Percentiles rank a stretch among this genome's conserved stretches.
Conservation (phyloP, 768 basidiomycete species). For the Porpolomopsis calyptriformis region DNA sequence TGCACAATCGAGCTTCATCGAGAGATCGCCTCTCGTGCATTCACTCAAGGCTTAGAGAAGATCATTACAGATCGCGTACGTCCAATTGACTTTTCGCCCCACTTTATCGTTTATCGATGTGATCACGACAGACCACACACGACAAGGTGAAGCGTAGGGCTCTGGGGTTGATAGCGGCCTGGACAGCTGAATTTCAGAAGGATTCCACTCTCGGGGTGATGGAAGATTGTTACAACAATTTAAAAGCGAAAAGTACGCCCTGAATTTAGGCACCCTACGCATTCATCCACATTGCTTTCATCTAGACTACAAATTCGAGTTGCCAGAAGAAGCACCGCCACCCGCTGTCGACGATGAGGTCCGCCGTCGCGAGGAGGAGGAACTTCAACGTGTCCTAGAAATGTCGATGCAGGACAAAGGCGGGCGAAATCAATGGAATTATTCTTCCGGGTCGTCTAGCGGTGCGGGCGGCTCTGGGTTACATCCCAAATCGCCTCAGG, state of each 20-base stretch:
- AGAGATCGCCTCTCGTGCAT: conserved; percentile 82
- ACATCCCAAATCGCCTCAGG: conserved; percentile 7
- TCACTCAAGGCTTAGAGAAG: conserved; percentile 82
- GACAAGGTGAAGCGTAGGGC: conserved; percentile 79
- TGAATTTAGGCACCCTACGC: conserved; percentile 3
- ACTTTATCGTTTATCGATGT: neutral
- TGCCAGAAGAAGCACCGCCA: conserved; percentile 50
- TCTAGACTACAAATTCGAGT: conserved; percentile 64
- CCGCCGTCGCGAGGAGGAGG: conserved; percentile 83
- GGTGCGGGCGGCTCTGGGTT: conserved; percentile 26
- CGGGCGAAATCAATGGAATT: conserved; percentile 52
- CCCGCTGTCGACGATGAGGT: conserved; percentile 69
- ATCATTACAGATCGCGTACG: conserved; percentile 79
- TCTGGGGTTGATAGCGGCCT: conserved; percentile 61
- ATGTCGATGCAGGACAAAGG: conserved; percentile 90
- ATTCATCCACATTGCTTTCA: conserved; percentile 1
- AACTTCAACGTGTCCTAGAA: conserved; percentile 84
- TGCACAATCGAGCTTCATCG: conserved; percentile 69
- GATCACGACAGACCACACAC: conserved; percentile 60
- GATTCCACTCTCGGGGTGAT: conserved; percentile 79
- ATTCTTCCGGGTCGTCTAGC: conserved; percentile 26
- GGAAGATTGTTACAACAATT: conserved; percentile 74
- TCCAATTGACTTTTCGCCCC: conserved; percentile 6
- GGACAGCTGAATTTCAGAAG: conserved; percentile 77
- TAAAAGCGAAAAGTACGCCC: conserved; percentile 69